Evolutionary conservation across 768 basidiomycete genomes (phyloP), one percentile per base, ranked within the genome.

Genomic region (Tylopilus cervinicoccineus): DNA sequence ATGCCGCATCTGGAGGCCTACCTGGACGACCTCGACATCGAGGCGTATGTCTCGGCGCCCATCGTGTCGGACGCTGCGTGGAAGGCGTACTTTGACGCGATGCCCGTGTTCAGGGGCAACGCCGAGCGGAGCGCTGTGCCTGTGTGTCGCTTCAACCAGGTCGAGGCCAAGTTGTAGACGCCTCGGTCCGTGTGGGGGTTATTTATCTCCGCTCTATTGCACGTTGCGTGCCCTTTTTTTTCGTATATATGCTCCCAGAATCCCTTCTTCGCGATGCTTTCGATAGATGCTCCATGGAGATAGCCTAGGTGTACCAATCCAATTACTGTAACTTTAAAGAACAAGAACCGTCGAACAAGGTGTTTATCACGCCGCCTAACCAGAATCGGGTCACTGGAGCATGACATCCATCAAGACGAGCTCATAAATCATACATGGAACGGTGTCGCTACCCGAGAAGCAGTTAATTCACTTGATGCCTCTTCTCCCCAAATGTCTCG

Each of bases 31-130:
- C 66, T 80, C n/a, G 55, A 70, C 20, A 76, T 80, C 47, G 76
- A 71, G 48, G 66, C 72, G 22, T 79, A 77, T 45, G 44, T 79
- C 45, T 70, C 69, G 42, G 79, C 78, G 13, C 79, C 78, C 16
- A 78, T 81, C 47, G 70, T 79, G 13, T 74, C 77, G 27, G 77
- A 78, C 53, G 66, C 57, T 23, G 49, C 64, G 23, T 81, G 78
- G 79, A 77, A 79, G 51, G 57, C 61, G 13, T 79, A 79, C 59
- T 50, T 73, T 12, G 56, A 57, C 16, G 52, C 51, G 10, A 59
- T 80, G 39, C 67, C 76, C 31, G 68, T 69, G 12, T 74, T 73
- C 58, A 67, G 68, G 44, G 77, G 77, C 9, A 69, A 68, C 32
- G 73, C 76, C 1, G 39, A 63, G 43, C 19, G 12, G 13, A 10